Percentiles rank a stretch among this genome's conserved stretches.
Conservation (phyloP, 176 grass and related monocot species). For the Musa schizocarpa region DNA sequence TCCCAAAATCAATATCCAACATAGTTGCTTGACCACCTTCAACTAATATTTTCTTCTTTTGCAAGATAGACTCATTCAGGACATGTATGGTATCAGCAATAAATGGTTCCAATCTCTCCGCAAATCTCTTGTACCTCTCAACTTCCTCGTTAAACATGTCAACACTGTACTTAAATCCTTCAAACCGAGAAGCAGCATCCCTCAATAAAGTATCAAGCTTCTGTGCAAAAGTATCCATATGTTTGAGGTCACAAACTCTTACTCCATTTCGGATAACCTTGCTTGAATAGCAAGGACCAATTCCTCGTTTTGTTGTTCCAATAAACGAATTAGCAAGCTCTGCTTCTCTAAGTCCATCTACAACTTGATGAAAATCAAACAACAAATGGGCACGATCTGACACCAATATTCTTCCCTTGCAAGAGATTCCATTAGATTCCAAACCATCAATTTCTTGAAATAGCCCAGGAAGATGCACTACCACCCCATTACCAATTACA, state of each 20-base stretch:
- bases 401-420: constrained; percentile 60
- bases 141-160: constrained; percentile 64
- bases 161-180: constrained; percentile 53
- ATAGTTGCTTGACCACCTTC: constrained; percentile 97
- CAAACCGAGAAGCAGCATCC: constrained; percentile 56
- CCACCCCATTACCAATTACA: constrained; percentile 81
- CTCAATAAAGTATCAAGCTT: constrained; percentile 59
- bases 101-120: constrained; percentile 52
- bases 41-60: constrained; percentile 93
- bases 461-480: constrained; percentile 80
- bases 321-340: constrained; percentile 66
- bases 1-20: constrained; percentile 97
- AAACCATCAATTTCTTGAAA: constrained; percentile 78
- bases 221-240: constrained; percentile 70
- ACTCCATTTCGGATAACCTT: constrained; percentile 77
- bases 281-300: constrained; percentile 82
- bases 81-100: constrained; percentile 77
- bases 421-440: constrained; percentile 66
- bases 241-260: constrained; percentile 55
- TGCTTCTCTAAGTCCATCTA: constrained; percentile 75
- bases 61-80: constrained; percentile 61
- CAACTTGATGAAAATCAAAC: constrained; percentile 86
- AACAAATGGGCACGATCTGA: constrained; percentile 86
- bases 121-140: constrained; percentile 69
- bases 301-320: constrained; percentile 83